Conservation (phyloP, 116 monocot species). For the Thalassia testudinum region DNA sequence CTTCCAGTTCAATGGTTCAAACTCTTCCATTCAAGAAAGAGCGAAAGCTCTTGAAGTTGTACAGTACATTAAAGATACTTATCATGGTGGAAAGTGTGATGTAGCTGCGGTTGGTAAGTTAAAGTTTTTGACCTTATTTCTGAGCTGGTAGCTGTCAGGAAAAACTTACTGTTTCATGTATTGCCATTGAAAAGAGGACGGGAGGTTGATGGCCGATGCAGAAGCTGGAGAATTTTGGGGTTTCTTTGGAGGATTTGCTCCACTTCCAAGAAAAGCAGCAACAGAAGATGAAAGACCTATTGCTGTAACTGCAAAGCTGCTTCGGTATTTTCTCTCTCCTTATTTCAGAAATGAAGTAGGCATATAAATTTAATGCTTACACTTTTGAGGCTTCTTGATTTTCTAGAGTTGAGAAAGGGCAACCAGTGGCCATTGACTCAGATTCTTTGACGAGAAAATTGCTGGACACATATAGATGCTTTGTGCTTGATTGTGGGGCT, state of each 20-base stretch:
- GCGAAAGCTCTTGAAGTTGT: conserved; percentile 99
- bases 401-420: conserved; percentile 54
- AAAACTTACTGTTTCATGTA: not conserved
- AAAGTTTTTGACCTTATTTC: too few species aligned
- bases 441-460: conserved; percentile 58
- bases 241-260: conserved; percentile 90
- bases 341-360: too few species aligned
- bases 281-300: conserved; percentile 21
- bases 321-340: conserved; percentile 28
- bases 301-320: conserved; percentile 24
- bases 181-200: conserved; percentile 45
- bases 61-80: conserved; percentile 89
- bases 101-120: conserved; percentile 79
- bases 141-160: too few species aligned
- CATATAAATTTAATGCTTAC: too few species aligned
- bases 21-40: conserved; percentile 93
- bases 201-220: conserved; percentile 85
- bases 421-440: conserved; percentile 30
- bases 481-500: conserved; percentile 65
- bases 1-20: conserved; percentile 97
- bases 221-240: conserved; percentile 88
- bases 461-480: conserved; percentile 75
- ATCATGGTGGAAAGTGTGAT: conserved; percentile 90
- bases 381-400: not conserved
- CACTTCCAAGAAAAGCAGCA: conserved; percentile 56